Conservation (phyloP, 2,329 filamentous ascomycete species). For the Juglanconis juglandina region DNA sequence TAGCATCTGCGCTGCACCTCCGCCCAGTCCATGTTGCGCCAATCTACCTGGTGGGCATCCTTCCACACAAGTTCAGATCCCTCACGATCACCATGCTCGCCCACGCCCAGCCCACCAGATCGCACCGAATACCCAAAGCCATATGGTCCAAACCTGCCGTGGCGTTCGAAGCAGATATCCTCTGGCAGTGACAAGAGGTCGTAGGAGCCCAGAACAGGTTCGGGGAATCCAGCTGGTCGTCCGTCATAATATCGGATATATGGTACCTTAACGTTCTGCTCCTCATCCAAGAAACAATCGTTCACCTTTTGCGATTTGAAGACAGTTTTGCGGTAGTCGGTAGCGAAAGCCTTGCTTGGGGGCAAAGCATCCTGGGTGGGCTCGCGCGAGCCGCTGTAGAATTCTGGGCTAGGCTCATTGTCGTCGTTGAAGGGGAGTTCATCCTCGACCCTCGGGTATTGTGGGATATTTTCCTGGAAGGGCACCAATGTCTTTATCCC, state of each 20-base stretch:
- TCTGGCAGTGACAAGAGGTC: conserved; percentile 73
- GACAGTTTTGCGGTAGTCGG: conserved; percentile 33
- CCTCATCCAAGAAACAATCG: conserved; percentile 75
- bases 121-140: conserved; percentile 80
- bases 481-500: conserved; percentile 72
- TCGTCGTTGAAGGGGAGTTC: conserved; percentile 47
- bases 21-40: conserved; percentile 72
- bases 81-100: conserved; percentile 77
- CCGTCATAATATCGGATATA: conserved; percentile 71
- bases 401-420: conserved; percentile 21
- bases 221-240: conserved; percentile 78
- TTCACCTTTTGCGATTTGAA: conserved; percentile 51
- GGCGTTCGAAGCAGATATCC: conserved; percentile 90
- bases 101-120: conserved; percentile 79
- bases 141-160: conserved; percentile 83
- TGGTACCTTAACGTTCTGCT: conserved; percentile 64
- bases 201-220: conserved; percentile 83
- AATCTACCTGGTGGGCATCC: conserved; percentile 70
- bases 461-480: conserved; percentile 64
- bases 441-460: conserved; percentile 71
- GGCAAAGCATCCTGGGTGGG: conserved; percentile 34
- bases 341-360: conserved; percentile 51
- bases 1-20: conserved; percentile 73
- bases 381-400: conserved; percentile 20
- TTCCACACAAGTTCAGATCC: conserved; percentile 79